Evolutionary conservation across 1,284 basidiomycete species (phyloP), one percentile per base, ranked within the genome.

Genomic region (Inonotus obliquus): DNA sequence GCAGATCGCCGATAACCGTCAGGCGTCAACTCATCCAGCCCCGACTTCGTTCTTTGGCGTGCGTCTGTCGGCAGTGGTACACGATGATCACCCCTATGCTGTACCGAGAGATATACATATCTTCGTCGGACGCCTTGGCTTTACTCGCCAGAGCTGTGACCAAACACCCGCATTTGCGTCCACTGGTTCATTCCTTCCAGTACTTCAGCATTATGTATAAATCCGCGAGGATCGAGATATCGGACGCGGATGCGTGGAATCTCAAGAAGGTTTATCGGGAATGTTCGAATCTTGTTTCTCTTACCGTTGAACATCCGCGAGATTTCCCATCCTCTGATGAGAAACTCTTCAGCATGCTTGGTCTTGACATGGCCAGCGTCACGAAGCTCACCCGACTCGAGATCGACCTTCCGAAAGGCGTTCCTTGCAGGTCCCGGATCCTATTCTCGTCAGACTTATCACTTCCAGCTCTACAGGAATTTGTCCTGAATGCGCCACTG

Each of bases 61-160:
- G 38, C 27, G 54, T 56, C 29, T 44, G 54, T 45, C 35, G 29
- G 44, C 7, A 17, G 17, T 56, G 54, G 54, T 44, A 56, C 38
- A 3, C 14, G 14, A 44, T 56, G 21, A 19, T 47, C 14, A 25
- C 54, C n/a, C 25, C 39, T 9, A 23, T 44, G 9, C 39, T 56
- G 14, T 56, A 44, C 32, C 23, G 32, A 5, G 54, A 56, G 39
- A 56, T 56, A 41, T 56, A 56, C 38, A 29, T 56, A 25, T 29
- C 54, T 21, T 56, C 54, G 6, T 35, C 27, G 11, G 13, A 41
- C 39, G 54, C 54, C 11, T 56, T 56, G 39, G 39, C 25, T 2
- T 6, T 27, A 9, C 39, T 56, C 4, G 37, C 54, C 1, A 21
- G 44, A n/a, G 37, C 38, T 1, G 17, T 56, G 38, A 41, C 39